These are phyloP conservation scores for Lipomyces sp. DNA, from an alignment of 805 yeast species.

Conservation along the genomic window DNA sequence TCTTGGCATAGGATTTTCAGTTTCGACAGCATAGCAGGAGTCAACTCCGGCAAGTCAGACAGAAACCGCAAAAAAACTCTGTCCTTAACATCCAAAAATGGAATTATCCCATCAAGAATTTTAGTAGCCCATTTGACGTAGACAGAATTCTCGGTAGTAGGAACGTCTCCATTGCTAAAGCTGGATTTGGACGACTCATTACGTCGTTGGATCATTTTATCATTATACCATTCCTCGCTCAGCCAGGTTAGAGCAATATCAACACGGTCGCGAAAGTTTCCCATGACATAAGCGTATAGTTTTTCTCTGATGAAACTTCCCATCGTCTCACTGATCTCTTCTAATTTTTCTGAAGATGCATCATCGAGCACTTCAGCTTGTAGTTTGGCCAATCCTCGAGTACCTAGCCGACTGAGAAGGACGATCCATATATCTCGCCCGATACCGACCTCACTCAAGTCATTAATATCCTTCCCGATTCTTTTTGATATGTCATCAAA, in stretches of 20 bases:
- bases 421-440: slow-evolving; percentile 73
- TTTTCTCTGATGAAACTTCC: slow-evolving; percentile 65
- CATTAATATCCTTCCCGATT: slow-evolving; percentile 25
- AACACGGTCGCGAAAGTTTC: slow-evolving; percentile 65
- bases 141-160: slow-evolving; percentile 17
- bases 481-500: slow-evolving; percentile 11
- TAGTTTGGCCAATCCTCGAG: slow-evolving; percentile 45
- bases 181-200: slow-evolving; percentile 11
- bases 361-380: slow-evolving; percentile 7
- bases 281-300: slow-evolving; percentile 67
- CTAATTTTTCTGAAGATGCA: slow-evolving; percentile 5
- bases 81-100: slow-evolving; percentile 79
- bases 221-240: slow-evolving; percentile 89
- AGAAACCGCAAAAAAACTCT: slow-evolving; percentile 76
- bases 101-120: slow-evolving; percentile 73
- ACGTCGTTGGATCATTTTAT: slow-evolving; percentile 40
- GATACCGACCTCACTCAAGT: slow-evolving; percentile 49
- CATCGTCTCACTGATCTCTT: slow-evolving; percentile 38
- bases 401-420: slow-evolving; percentile 69
- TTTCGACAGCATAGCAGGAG: slow-evolving; percentile 57
- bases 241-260: slow-evolving; percentile 86
- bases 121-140: slow-evolving; percentile 70
- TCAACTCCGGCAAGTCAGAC: slow-evolving; percentile 81
- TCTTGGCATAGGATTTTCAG: slow-evolving; percentile 76
- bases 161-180: slow-evolving; percentile 14